Conservation (phyloP, 2,329 filamentous ascomycete genomes). For the Penicillium glabrum region DNA sequence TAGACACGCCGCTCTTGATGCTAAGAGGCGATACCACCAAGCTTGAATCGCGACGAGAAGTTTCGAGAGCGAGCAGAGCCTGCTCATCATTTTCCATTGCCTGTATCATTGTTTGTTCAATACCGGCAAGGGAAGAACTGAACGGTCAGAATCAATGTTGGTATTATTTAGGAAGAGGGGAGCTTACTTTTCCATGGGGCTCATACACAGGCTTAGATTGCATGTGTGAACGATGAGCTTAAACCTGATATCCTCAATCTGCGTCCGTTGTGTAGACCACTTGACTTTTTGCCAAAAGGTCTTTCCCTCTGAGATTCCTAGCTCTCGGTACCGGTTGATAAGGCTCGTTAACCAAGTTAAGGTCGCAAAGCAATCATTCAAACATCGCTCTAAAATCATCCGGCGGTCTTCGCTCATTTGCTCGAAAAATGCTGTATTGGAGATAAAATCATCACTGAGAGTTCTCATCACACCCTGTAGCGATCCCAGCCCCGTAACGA, state of each 20-base stretch:
- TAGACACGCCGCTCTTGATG: neutral
- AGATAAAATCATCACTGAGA: conserved; percentile 26
- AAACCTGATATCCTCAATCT: conserved; percentile 29
- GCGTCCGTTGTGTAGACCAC: conserved; percentile 27
- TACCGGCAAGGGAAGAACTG: conserved; percentile 24
- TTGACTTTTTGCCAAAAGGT: conserved; percentile 29
- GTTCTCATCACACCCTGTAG: conserved; percentile 26
- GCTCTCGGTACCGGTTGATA: conserved; percentile 19
- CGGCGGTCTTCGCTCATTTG: conserved; percentile 23
- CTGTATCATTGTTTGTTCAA: conserved; percentile 22
- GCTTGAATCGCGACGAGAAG: conserved; percentile 6
- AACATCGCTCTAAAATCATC: conserved; percentile 23
- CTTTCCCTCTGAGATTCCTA: conserved; percentile 22
- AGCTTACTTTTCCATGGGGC: conserved; percentile 27
- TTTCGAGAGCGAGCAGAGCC: conserved; percentile 1
- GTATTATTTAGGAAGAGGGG: neutral
- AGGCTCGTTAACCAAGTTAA: conserved; percentile 25
- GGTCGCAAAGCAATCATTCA: conserved; percentile 23
- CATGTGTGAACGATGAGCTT: conserved; percentile 31
- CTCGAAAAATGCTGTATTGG: conserved; percentile 23
- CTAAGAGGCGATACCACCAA: conserved; percentile 4
- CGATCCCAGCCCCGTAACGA: conserved; percentile 27
- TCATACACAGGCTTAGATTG: conserved; percentile 31
- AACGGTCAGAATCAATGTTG: neutral
- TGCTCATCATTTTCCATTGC: conserved; percentile 23